A percentile compares a stretch with the other conserved stretches of the same genome.
These are phyloP conservation scores for Friedmanniomyces simplex DNA, from an alignment of 495 filamentous ascomycete species.

Conservation along the genomic window DNA sequence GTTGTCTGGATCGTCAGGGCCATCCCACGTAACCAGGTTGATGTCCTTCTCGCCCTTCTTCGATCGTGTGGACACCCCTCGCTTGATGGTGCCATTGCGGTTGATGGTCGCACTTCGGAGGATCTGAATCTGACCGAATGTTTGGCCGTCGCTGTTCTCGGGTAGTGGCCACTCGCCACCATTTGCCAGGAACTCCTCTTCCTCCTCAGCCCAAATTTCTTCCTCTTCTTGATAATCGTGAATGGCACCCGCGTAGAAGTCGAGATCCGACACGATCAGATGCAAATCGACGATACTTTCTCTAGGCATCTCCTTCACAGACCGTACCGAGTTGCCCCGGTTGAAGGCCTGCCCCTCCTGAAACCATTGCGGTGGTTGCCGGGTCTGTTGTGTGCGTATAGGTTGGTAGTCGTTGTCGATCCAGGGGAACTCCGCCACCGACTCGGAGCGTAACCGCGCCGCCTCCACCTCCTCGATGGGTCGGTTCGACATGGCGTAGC, in stretches of 20 bases:
- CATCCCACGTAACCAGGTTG: slow-evolving; percentile 31
- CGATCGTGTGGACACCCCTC: slow-evolving; percentile 7
- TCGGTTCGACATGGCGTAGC: slow-evolving; percentile 8
- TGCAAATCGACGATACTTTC: slow-evolving; percentile 21
- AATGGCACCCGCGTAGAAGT: slow-evolving; percentile 20
- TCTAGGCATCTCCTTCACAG: slow-evolving; percentile 16
- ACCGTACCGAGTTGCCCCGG: slow-evolving; percentile 11
- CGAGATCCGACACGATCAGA: slow-evolving; percentile 19
- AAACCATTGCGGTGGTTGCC: slow-evolving; percentile 17
- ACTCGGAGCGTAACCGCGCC: slow-evolving; percentile 15
- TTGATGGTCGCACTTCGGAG: slow-evolving; percentile 12
- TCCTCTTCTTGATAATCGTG: slow-evolving; percentile 20
- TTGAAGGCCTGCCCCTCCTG: slow-evolving; percentile 17
- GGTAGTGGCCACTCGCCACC: slow-evolving; percentile 16
- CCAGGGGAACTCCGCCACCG: slow-evolving; percentile 20
- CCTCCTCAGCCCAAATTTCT: slow-evolving; percentile 15
- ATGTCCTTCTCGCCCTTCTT: slow-evolving; percentile 21
- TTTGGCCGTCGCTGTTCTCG: slow-evolving; percentile 11
- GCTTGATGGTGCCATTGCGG: slow-evolving; percentile 12
- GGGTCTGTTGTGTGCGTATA: slow-evolving; percentile 11
- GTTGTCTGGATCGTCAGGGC: slow-evolving; percentile 32
- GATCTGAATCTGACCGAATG: slow-evolving; percentile 19
- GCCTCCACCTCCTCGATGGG: slow-evolving; percentile 19
- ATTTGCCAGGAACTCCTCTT: slow-evolving; percentile 16
- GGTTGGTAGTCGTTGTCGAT: slow-evolving; percentile 17